Evolutionary conservation across 129 eudicot species (phyloP).

Genomic region (Pittosporum tobira): DNA sequence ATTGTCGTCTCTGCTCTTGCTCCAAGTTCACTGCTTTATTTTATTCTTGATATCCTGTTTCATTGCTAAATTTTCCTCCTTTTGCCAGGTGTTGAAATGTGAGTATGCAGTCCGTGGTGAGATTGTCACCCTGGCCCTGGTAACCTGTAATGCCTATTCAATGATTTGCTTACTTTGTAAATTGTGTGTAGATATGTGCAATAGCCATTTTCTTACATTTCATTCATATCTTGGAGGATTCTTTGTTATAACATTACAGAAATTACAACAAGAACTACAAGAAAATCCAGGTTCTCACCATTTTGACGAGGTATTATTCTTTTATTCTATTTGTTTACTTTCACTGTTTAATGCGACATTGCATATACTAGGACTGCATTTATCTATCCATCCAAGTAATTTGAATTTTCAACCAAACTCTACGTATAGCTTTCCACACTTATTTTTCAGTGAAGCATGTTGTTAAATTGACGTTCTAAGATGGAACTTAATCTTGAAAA

Average conservation of each 20-base stretch:
- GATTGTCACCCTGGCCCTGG: constrained; percentile 90
- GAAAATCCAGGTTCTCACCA: constrained; percentile 75
- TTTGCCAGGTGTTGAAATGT: constrained; percentile 77
- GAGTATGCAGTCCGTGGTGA: constrained; percentile 99
- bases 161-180: too few relatives aligned
- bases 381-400: neutral
- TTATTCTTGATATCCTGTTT: neutral
- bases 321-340: neutral
- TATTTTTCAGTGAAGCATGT: too few relatives aligned
- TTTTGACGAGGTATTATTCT: constrained; percentile 70
- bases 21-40: neutral
- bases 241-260: constrained; percentile 28
- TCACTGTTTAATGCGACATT: neutral
- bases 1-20: neutral
- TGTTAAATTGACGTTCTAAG: too few relatives aligned
- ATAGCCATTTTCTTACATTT: neutral
- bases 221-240: neutral
- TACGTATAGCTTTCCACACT: too few relatives aligned
- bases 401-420: too few relatives aligned
- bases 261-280: constrained; percentile 67
- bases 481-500: too few relatives aligned
- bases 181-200: neutral
- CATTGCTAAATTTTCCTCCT: constrained; percentile 3
- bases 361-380: neutral
- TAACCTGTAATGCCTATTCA: constrained; percentile 8